phyloP scores from a whole-genome alignment of 164 flowering plant species.

The Echeveria elegans region DNA sequence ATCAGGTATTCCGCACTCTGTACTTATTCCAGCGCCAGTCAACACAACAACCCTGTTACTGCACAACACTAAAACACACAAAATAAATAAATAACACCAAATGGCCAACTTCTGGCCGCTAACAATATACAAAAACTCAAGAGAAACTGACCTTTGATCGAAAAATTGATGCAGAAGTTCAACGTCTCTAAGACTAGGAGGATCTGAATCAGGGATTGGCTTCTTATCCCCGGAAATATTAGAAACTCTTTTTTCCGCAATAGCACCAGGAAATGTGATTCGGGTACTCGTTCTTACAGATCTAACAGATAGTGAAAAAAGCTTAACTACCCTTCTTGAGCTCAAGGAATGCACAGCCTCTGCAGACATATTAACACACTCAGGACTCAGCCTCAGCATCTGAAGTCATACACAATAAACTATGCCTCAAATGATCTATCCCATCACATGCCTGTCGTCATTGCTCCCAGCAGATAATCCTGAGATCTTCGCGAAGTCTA shows the following conservation, averaged over 20 bases:
- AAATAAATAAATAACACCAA: not conserved
- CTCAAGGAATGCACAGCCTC: slow-evolving; percentile 18
- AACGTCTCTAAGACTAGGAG: slow-evolving; percentile 59
- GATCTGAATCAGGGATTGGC: slow-evolving; percentile 64
- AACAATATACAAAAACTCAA: not conserved
- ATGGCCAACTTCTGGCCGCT: not conserved
- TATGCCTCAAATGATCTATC: not conserved
- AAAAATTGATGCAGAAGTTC: slow-evolving; percentile 49
- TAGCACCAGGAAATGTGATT: slow-evolving; percentile 39
- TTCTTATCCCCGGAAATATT: slow-evolving; percentile 43
- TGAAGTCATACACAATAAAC: not conserved
- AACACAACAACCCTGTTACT: slow-evolving; percentile 69
- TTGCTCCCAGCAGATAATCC: slow-evolving; percentile 18
- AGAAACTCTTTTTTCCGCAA: slow-evolving; percentile 24
- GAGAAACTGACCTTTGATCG: slow-evolving; percentile 36
- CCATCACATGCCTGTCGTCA: slow-evolving; percentile 21
- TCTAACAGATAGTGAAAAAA: slow-evolving; percentile 22
- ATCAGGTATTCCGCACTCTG: slow-evolving; percentile 95
- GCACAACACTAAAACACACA: slow-evolving; percentile 19
- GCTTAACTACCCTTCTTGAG: slow-evolving; percentile 12
- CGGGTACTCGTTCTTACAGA: slow-evolving; percentile 39
- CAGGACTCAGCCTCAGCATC: not conserved
- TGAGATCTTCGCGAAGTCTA: slow-evolving; percentile 19
- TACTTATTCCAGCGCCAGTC: slow-evolving; percentile 96
- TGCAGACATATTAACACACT: slow-evolving; percentile 5